A percentile compares a stretch with the other conserved stretches of the same genome.
These are phyloP conservation scores for Neopestalotiopsis rosae DNA, from an alignment of 2,329 filamentous ascomycete species.

Conservation along the genomic window DNA sequence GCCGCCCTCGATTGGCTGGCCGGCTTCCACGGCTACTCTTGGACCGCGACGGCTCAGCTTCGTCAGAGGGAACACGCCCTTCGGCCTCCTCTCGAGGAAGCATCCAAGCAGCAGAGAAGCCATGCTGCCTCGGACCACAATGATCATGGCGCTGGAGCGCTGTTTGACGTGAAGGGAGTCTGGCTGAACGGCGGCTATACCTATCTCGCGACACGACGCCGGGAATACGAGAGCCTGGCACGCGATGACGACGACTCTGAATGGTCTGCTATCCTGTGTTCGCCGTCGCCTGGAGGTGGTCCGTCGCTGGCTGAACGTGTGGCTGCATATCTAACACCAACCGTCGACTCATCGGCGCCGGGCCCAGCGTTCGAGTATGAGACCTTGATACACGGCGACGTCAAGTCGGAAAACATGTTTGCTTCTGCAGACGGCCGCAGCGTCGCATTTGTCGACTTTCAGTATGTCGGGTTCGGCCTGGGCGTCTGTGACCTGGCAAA, in stretches of 20 bases:
- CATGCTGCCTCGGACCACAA: not conserved
- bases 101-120: conserved; percentile 32
- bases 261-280: conserved; percentile 59
- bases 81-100: conserved; percentile 62
- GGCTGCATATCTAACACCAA: conserved; percentile 54
- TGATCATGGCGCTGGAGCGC: not conserved
- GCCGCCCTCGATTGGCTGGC: conserved; percentile 68
- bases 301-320: conserved; percentile 56
- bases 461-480: conserved; percentile 68
- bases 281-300: conserved; percentile 25
- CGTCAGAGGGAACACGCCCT: conserved; percentile 37
- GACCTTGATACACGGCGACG: conserved; percentile 70
- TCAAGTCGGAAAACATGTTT: conserved; percentile 74
- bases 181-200: conserved; percentile 73
- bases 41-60: conserved; percentile 35
- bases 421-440: conserved; percentile 51
- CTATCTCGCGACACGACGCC: conserved; percentile 66
- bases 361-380: conserved; percentile 40
- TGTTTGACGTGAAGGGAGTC: conserved; percentile 41
- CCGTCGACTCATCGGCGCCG: not conserved
- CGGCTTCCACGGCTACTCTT: conserved; percentile 63
- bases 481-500: conserved; percentile 72
- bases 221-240: conserved; percentile 57
- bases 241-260: conserved; percentile 53
- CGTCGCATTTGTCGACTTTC: conserved; percentile 73